Evolutionary conservation across 768 basidiomycete species (phyloP).

Genomic region (Boletellus ananas): DNA sequence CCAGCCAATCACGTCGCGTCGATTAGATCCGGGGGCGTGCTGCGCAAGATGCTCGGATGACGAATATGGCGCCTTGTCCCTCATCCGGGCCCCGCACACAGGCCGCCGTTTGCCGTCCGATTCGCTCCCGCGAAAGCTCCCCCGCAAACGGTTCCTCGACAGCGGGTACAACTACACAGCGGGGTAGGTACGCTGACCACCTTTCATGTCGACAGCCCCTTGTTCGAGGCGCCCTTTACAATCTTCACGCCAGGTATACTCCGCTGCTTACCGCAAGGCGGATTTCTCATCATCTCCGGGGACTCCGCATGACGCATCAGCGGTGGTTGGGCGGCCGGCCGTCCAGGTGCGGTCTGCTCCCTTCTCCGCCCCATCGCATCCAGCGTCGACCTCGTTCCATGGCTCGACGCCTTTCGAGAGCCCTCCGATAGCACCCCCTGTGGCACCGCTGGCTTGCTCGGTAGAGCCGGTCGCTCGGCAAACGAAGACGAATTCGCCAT

Average conservation of each 20-base stretch:
- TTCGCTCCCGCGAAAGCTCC: constrained; percentile 19
- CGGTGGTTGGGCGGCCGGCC: background rate
- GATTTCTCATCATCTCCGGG: constrained; percentile 13
- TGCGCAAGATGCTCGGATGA: background rate
- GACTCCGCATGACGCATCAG: constrained; percentile 7
- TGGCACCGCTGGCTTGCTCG: constrained; percentile 16
- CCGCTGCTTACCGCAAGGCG: constrained; percentile 21
- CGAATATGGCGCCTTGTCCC: no score
- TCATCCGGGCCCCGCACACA: background rate
- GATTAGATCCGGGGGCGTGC: background rate
- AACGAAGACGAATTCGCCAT: constrained; percentile 46
- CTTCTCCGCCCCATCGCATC: background rate
- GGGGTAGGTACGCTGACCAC: background rate
- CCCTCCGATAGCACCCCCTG: background rate
- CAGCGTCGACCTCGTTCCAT: background rate
- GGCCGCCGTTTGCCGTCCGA: constrained; percentile 5
- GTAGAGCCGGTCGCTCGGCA: constrained; percentile 19
- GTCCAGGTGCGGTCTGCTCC: background rate
- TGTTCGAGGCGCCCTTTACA: constrained; percentile 20
- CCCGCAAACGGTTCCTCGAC: no score
- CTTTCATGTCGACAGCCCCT: constrained; percentile 12
- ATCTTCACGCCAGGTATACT: constrained; percentile 34
- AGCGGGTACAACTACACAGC: background rate
- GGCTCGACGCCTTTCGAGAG: background rate
- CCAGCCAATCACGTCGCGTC: background rate